phyloP scores from a whole-genome alignment of 148 eudicot species.

The Silene uniflora region DNA sequence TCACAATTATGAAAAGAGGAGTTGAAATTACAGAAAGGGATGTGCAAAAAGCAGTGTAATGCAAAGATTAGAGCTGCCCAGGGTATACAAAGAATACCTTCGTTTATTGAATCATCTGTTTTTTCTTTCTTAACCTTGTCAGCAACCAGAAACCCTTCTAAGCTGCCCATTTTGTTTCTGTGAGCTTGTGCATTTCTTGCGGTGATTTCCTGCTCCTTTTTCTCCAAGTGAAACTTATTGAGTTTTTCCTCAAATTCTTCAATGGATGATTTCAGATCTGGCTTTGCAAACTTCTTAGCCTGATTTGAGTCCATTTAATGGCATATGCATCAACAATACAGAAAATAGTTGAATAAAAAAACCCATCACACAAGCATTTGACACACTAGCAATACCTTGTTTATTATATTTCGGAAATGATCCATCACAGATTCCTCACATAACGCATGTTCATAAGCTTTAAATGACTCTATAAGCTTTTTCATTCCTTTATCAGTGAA shows the following conservation, averaged over 20 bases:
- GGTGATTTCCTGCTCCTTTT: slow-evolving; percentile 79
- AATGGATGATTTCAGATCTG: slow-evolving; percentile 69
- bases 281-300: slow-evolving; percentile 96
- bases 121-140: slow-evolving; percentile 40
- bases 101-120: slow-evolving; percentile 41
- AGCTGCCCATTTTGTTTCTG: slow-evolving; percentile 47
- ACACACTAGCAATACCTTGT: slow-evolving; percentile 49
- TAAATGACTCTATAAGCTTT: slow-evolving; percentile 82
- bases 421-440: slow-evolving; percentile 79
- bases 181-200: slow-evolving; percentile 85
- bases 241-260: slow-evolving; percentile 95
- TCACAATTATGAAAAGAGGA: slow-evolving; percentile 3
- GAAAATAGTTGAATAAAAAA: not conserved
- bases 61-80: not conserved
- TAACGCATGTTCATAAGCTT: slow-evolving; percentile 78
- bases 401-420: slow-evolving; percentile 76
- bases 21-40: not conserved
- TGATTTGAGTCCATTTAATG: slow-evolving; percentile 23
- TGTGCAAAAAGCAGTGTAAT: slow-evolving; percentile 13
- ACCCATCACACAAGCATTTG: not conserved
- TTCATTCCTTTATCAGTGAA: slow-evolving; percentile 95
- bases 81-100: slow-evolving; percentile 38
- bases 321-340: slow-evolving; percentile 7
- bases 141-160: slow-evolving; percentile 35
- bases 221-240: slow-evolving; percentile 67